Evolutionary conservation across 2,329 filamentous ascomycete genomes (phyloP).

Genomic region (Stachybotrys elegans): DNA sequence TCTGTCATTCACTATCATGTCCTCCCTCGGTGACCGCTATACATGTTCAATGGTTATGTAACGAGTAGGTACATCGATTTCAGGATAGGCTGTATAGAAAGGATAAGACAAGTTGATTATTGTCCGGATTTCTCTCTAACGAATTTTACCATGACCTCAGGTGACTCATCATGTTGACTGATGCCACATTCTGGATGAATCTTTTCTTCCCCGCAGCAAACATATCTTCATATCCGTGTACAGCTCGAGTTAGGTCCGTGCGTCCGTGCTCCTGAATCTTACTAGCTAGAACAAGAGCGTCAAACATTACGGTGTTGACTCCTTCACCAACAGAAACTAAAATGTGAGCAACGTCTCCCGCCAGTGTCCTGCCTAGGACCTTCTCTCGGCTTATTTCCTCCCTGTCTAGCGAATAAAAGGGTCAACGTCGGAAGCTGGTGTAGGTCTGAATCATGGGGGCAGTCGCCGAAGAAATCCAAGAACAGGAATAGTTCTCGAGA

Average conservation of each 20-base stretch:
- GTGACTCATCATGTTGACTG: neutral
- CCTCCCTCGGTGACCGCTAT: too few relatives aligned
- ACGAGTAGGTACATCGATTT: too few relatives aligned
- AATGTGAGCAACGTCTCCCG: constrained; percentile 6
- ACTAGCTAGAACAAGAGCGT: constrained; percentile 1
- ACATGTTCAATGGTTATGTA: too few relatives aligned
- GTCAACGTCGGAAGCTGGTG: constrained; percentile 1
- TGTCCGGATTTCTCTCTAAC: too few relatives aligned
- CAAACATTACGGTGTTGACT: constrained; percentile 5
- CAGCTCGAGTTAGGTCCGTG: neutral
- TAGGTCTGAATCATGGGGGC: neutral
- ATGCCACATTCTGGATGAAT: neutral
- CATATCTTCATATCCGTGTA: constrained; percentile 1
- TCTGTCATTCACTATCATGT: too few relatives aligned
- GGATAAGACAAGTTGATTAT: too few relatives aligned
- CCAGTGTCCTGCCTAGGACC: neutral
- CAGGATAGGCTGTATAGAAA: too few relatives aligned
- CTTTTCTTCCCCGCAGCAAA: neutral
- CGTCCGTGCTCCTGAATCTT: neutral
- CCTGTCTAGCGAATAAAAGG: neutral
- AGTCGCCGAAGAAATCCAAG: neutral
- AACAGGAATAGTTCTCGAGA: neutral
- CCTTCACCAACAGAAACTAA: constrained; percentile 4
- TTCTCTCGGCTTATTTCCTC: neutral
- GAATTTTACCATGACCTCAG: too few relatives aligned